Conservation (phyloP, 441 rosid genomes). For the Adansonia gregorii region DNA sequence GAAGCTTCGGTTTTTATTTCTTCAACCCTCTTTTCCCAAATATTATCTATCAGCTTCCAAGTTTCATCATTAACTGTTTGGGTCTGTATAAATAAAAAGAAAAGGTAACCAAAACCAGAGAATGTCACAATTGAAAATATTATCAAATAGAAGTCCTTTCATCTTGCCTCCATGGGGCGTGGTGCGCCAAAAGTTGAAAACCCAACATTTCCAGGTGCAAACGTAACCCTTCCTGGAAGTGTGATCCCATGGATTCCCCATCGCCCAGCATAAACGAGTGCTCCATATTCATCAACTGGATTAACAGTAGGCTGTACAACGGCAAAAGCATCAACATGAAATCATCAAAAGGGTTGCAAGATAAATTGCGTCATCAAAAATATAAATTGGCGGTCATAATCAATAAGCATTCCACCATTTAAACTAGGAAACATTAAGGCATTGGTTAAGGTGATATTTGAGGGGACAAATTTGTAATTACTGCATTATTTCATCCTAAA, state of each 20-base stretch:
- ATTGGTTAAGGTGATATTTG: no score
- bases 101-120: background rate
- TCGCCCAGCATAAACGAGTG: slow-evolving; percentile 87
- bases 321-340: slow-evolving; percentile 22
- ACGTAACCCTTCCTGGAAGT: slow-evolving; percentile 92
- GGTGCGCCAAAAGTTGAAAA: slow-evolving; percentile 95
- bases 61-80: slow-evolving; percentile 77
- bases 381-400: background rate
- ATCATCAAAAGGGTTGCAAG: slow-evolving; percentile 14
- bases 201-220: slow-evolving; percentile 97
- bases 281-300: slow-evolving; percentile 87
- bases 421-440: background rate
- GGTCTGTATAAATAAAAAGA: slow-evolving; percentile 52
- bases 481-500: no score
- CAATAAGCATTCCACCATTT: background rate
- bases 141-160: slow-evolving; percentile 8
- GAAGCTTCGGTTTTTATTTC: slow-evolving; percentile 74
- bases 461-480: no score
- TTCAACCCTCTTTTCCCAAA: slow-evolving; percentile 79
- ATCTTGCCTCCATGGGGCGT: slow-evolving; percentile 79
- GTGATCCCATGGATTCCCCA: slow-evolving; percentile 92
- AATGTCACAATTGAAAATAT: background rate
- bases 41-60: slow-evolving; percentile 84
- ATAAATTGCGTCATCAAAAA: slow-evolving; percentile 21
- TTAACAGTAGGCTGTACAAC: slow-evolving; percentile 61